These are phyloP conservation scores for Fusarium marasasianum DNA, from an alignment of 2,329 filamentous ascomycete species.

Conservation along the genomic window DNA sequence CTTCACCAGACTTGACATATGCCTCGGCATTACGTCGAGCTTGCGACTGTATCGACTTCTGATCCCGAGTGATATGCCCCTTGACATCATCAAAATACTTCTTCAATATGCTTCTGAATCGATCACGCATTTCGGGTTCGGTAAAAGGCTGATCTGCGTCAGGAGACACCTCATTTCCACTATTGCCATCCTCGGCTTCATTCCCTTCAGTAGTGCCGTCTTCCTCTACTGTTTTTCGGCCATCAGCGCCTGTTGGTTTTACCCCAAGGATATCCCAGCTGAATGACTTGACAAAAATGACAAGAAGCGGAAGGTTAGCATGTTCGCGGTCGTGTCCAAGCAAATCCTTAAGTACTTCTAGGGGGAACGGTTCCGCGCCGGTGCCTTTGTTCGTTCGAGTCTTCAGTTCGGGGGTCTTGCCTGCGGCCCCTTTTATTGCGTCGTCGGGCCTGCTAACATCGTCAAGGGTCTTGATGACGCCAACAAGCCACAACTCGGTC, in stretches of 20 bases:
- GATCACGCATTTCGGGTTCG: conserved; percentile 79
- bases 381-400: conserved; percentile 66
- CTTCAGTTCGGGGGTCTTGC: conserved; percentile 71
- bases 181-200: conserved; percentile 50
- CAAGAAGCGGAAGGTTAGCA: conserved; percentile 86
- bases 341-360: conserved; percentile 97
- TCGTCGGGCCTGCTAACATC: conserved; percentile 71
- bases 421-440: conserved; percentile 66
- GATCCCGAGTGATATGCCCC: conserved; percentile 85
- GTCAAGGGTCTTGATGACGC: conserved; percentile 82
- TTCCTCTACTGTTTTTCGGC: conserved; percentile 84
- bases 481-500: conserved; percentile 95
- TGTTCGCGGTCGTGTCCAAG: conserved; percentile 94
- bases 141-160: conserved; percentile 78
- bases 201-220: conserved; percentile 71
- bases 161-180: conserved; percentile 36
- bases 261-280: conserved; percentile 94
- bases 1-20: conserved; percentile 97
- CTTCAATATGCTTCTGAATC: conserved; percentile 85
- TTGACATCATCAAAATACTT: conserved; percentile 96
- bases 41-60: conserved; percentile 87
- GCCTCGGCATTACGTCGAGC: conserved; percentile 96
- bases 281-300: conserved; percentile 95
- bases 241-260: conserved; percentile 74
- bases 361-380: conserved; percentile 87